Evolutionary conservation across 2,329 filamentous ascomycete genomes (phyloP), one percentile per base, ranked within the genome.

Genomic region (Ophiostoma ips): DNA sequence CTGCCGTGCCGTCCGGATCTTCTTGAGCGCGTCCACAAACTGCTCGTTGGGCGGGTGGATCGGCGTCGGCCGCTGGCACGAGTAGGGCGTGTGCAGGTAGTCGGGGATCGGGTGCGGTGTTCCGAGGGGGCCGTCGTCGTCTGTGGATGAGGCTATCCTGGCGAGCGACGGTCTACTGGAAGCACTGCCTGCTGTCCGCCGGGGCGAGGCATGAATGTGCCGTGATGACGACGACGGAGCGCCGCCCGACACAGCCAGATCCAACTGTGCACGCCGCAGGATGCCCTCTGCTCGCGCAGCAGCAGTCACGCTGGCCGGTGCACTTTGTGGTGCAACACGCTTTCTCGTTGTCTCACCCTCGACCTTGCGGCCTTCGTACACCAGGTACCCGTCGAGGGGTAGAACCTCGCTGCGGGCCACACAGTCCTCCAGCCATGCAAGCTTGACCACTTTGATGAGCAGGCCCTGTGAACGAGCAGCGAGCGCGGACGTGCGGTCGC

Each of bases 61-160:
- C 0, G 81, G 83, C 0, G 88, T 87, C 1, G 79, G 76, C 21
- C 90, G 79, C 62, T 94, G 78, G 59, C 92, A 96, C 5, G 89
- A 81, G 63, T 92, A 95, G 6, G 71, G 70, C 11, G 78, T 68
- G 28, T 75, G 71, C 50, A 84, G 64, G 38, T 71, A 94, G 2
- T 77, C 75, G 1, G 88, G 89, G 12, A 86, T 66, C 0, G 75
- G 21, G 3, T n/a, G n/a, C n/a, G n/a, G n/a, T n/a, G n/a, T n/a
- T n/a, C n/a, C 8, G 10, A n/a, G 24, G 12, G 6, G 7, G 40
- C 40, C 40, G 24, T 30, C 15, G 13, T 31, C n/a, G 9, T 43
- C 40, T 3, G 21, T 30, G 3, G 40, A 30, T 11, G 40, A 30
- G 5, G 40, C 10, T 9, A 16, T 2, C 15, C 40, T 6, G 12